phyloP scores from a whole-genome alignment of 495 filamentous ascomycete genomes.

The Evansstolkia leycettana region DNA sequence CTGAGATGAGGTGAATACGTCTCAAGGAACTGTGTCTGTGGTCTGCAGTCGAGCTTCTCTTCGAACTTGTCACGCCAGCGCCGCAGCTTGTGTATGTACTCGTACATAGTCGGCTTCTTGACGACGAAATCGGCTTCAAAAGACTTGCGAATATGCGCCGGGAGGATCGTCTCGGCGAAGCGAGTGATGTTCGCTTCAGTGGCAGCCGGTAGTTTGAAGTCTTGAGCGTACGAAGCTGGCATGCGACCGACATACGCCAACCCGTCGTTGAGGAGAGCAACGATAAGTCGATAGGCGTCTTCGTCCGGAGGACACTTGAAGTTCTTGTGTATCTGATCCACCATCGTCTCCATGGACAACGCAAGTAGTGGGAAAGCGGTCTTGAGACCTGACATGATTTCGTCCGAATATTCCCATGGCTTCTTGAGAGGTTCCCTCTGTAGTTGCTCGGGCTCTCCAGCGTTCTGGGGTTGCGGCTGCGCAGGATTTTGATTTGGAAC shows the following conservation, averaged over 20 bases:
- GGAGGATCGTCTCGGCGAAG: conserved; percentile 92
- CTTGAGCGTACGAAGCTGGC: conserved; percentile 73
- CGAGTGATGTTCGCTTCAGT: conserved; percentile 94
- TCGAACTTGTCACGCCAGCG: conserved; percentile 97
- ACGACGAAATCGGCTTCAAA: conserved; percentile 94
- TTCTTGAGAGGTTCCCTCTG: conserved; percentile 47
- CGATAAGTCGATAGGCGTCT: conserved; percentile 95
- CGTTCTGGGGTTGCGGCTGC: conserved; percentile 14
- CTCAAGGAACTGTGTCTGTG: conserved; percentile 58
- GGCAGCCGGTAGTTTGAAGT: conserved; percentile 76
- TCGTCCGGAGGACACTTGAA: conserved; percentile 98
- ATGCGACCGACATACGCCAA: conserved; percentile 76
- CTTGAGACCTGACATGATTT: conserved; percentile 87
- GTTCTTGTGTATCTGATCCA: conserved; percentile 94
- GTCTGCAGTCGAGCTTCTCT: conserved; percentile 88
- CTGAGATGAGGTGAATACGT: conserved; percentile 76
- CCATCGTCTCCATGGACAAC: conserved; percentile 98
- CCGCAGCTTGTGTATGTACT: conserved; percentile 94
- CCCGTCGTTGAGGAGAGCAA: conserved; percentile 90
- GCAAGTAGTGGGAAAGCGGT: conserved; percentile 93
- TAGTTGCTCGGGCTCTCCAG: conserved; percentile 12
- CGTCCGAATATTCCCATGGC: conserved; percentile 92
- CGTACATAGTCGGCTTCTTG: conserved; percentile 87
- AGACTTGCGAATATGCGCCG: conserved; percentile 78
- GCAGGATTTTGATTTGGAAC: conserved; percentile 28